A percentile compares a stretch with the other conserved stretches of the same genome.
phyloP scores from a whole-genome alignment of 148 eudicot species.

The Chenopodium album region DNA sequence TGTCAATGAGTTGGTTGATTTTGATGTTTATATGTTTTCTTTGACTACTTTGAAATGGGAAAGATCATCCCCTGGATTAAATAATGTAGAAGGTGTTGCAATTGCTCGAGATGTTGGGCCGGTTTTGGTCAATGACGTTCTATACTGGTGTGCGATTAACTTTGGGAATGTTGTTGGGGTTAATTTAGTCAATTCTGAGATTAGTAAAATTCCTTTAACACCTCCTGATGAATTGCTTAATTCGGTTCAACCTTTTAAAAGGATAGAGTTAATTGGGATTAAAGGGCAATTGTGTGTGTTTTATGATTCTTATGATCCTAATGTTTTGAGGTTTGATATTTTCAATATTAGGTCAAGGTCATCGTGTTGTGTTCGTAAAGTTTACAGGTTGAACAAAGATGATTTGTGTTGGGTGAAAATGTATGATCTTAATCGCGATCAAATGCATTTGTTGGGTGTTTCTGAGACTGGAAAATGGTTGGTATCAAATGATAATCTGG shows the following conservation, averaged over 20 bases:
- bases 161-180: conserved; percentile 20
- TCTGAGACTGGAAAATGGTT: not conserved
- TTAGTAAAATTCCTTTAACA: conserved; percentile 25
- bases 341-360: too few species aligned
- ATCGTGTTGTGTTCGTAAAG: conserved; percentile 18
- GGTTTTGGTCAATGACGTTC: conserved; percentile 18
- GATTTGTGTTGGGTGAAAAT: not conserved
- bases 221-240: not conserved
- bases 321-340: too few species aligned
- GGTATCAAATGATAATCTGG: too few species aligned
- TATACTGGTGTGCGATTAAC: conserved; percentile 23
- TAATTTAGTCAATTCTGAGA: conserved; percentile 14
- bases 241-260: not conserved
- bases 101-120: not conserved
- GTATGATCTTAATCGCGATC: not conserved
- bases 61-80: not conserved
- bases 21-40: conserved; percentile 15
- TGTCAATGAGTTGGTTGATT: not conserved
- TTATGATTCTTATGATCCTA: too few species aligned
- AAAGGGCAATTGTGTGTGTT: conserved; percentile 19
- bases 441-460: not conserved
- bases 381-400: conserved; percentile 14
- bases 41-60: conserved; percentile 18
- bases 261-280: conserved; percentile 12
- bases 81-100: conserved; percentile 7